Percentiles rank a stretch among this genome's conserved stretches.
These are phyloP conservation scores for Podaxis sp. DNA, from an alignment of 768 basidiomycete species.

Conservation along the genomic window DNA sequence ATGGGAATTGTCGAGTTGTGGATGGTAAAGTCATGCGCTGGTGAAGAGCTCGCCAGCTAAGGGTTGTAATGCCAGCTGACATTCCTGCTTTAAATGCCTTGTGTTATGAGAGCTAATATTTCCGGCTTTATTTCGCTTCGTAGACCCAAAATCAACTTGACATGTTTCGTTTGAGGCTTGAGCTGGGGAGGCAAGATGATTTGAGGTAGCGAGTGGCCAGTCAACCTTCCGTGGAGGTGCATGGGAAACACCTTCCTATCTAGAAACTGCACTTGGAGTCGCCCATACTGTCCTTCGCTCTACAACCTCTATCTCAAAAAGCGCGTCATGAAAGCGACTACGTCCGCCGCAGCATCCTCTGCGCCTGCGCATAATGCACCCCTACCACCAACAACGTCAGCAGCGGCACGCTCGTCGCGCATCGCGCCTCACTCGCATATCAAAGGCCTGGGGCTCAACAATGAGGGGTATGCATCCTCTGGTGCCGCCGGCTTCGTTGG, in stretches of 20 bases:
- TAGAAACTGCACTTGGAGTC: neutral
- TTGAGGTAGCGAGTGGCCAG: too few relatives aligned
- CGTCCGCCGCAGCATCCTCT: slow-evolving; percentile 45
- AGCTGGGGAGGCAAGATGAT: too few relatives aligned
- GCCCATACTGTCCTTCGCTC: neutral
- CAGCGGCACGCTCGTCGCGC: slow-evolving; percentile 67
- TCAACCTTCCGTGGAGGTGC: too few relatives aligned
- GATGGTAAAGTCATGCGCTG: too few relatives aligned
- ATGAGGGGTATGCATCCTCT: slow-evolving; percentile 74
- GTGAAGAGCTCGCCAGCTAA: too few relatives aligned
- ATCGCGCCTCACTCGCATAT: slow-evolving; percentile 96
- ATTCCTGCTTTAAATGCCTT: too few relatives aligned
- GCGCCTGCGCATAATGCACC: slow-evolving; percentile 70
- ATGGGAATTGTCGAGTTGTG: too few relatives aligned
- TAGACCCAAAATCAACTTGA: too few relatives aligned
- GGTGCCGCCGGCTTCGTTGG: slow-evolving; percentile 89
- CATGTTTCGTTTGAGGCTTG: too few relatives aligned
- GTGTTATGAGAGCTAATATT: too few relatives aligned
- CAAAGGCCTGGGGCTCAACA: slow-evolving; percentile 87
- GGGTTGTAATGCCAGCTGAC: too few relatives aligned
- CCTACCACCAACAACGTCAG: slow-evolving; percentile 61
- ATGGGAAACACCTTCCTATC: slow-evolving; percentile 3
- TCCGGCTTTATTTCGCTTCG: too few relatives aligned
- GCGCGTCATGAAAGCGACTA: slow-evolving; percentile 32
- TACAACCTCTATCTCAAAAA: neutral